phyloP scores from a whole-genome alignment of 805 yeast species.

The Metschnikowia sp. region DNA sequence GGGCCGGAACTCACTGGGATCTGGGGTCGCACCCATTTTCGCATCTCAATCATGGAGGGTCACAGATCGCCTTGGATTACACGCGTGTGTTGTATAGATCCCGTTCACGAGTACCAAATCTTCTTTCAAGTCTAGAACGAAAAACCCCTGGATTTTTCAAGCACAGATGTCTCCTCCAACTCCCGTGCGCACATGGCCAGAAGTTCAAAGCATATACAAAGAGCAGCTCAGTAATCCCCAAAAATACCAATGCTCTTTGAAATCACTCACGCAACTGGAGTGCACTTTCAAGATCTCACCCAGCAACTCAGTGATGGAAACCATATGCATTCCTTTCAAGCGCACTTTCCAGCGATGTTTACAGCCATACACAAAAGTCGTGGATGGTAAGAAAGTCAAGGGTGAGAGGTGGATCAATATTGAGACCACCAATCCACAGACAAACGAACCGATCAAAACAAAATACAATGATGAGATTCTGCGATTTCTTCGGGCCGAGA shows the following conservation, averaged over 20 bases:
- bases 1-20: too few relatives aligned
- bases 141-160: too few relatives aligned
- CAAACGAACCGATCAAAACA: conserved; percentile 26
- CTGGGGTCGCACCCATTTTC: too few relatives aligned
- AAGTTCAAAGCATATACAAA: conserved; percentile 25
- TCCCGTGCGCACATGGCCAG: conserved; percentile 32
- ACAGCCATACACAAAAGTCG: conserved; percentile 20
- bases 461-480: conserved; percentile 26
- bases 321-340: conserved; percentile 43
- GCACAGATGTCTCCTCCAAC: conserved; percentile 42
- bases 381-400: conserved; percentile 25
- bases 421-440: conserved; percentile 33
- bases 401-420: conserved; percentile 35
- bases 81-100: too few relatives aligned
- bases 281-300: conserved; percentile 37
- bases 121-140: too few relatives aligned
- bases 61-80: too few relatives aligned
- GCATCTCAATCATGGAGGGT: too few relatives aligned
- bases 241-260: conserved; percentile 32
- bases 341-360: conserved; percentile 40
- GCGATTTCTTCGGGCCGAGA: conserved; percentile 37
- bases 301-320: conserved; percentile 26
- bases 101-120: too few relatives aligned
- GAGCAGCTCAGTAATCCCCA: conserved; percentile 29
- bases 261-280: conserved; percentile 38